Evolutionary conservation across 805 yeast genomes (phyloP).

Genomic region (Lachancea meyersii): DNA sequence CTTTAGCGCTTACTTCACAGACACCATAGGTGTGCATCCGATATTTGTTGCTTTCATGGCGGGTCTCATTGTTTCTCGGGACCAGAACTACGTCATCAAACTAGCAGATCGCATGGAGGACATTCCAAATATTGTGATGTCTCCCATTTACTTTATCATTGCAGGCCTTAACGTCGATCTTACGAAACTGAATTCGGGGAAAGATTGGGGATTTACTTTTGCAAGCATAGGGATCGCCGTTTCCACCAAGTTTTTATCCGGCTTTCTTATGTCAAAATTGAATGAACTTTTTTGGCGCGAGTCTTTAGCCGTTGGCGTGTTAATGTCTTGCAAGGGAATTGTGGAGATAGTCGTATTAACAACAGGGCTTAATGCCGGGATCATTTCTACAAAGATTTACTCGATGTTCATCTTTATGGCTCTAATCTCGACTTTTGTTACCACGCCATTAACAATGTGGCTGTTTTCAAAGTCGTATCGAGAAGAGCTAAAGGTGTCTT

Average conservation of each 20-base stretch:
- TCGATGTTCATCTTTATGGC: slow-evolving; percentile 86
- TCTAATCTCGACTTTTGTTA: slow-evolving; percentile 65
- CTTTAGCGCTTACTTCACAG: slow-evolving; percentile 69
- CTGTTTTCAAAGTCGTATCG: slow-evolving; percentile 59
- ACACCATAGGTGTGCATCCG: slow-evolving; percentile 80
- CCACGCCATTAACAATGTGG: slow-evolving; percentile 65
- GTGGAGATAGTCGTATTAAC: slow-evolving; percentile 76
- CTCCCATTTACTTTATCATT: slow-evolving; percentile 74
- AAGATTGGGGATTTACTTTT: slow-evolving; percentile 72
- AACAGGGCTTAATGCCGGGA: slow-evolving; percentile 66
- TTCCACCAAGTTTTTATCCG: slow-evolving; percentile 62
- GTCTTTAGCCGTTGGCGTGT: slow-evolving; percentile 65
- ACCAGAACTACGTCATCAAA: slow-evolving; percentile 62
- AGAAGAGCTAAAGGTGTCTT: slow-evolving; percentile 37
- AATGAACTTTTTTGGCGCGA: slow-evolving; percentile 68
- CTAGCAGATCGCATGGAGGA: slow-evolving; percentile 74
- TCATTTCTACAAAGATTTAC: slow-evolving; percentile 56
- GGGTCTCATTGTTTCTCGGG: slow-evolving; percentile 72
- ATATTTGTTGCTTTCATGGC: slow-evolving; percentile 80
- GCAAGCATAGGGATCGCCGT: slow-evolving; percentile 65
- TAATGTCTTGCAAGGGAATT: slow-evolving; percentile 86
- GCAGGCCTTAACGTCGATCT: slow-evolving; percentile 71
- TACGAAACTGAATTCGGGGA: slow-evolving; percentile 55
- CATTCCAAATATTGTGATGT: slow-evolving; percentile 60
- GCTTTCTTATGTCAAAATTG: slow-evolving; percentile 54